Base-by-base conservation (phyloP, 2,329 filamentous ascomycete species). In the Nothophaeocryptopus gaeumannii region DNA sequence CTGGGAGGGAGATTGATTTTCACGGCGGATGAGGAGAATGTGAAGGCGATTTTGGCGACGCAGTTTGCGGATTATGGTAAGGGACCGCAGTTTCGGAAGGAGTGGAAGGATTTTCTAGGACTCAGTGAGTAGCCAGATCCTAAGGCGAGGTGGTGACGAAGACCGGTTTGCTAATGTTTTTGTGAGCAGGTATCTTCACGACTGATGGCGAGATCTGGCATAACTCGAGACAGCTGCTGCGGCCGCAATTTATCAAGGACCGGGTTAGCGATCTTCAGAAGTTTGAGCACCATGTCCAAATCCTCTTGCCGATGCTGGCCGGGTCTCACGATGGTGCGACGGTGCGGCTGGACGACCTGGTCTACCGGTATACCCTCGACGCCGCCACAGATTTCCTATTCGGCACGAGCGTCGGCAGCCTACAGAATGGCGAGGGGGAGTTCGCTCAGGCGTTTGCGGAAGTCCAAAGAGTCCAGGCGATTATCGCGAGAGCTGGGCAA, bases 31-130 rank as follows among this genome's bases (percentile, higher is more conserved):
- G 86, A 87, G 0, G 89, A 95, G 63, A 96, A 96, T 65, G 86
- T 95, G 73, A 95, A 96, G 69, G 88, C 91, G 5, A 78, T 96
- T 15, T 76, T 96, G n/a, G 88, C 90, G 0, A 86, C 85, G 1
- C 89, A 96, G 64, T 96, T 96, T 64, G 72, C 72, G 35, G 88
- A 95, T 64, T 96, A 84, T 65, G 91, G 90, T 61, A 90, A 96
- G 67, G 89, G 90, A 5, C 71, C 82, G 54, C 70, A 75, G 15
- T 95, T 95, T 71, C 85, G 91, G 61, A 60, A 70, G 8, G 85
- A 90, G 44, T 95, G 86, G 85, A 77, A 81, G 50, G 80, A 83
- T 11, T 95, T 88, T 56, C 73, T 95, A 14, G 87, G 86, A 16
- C 79, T 89, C 61, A 81, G 82, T 70, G 89, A 88, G 74, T 89